These are phyloP conservation scores for Phytopythium sindhum DNA, from an alignment of 352 stramenopile species.

Conservation along the genomic window DNA sequence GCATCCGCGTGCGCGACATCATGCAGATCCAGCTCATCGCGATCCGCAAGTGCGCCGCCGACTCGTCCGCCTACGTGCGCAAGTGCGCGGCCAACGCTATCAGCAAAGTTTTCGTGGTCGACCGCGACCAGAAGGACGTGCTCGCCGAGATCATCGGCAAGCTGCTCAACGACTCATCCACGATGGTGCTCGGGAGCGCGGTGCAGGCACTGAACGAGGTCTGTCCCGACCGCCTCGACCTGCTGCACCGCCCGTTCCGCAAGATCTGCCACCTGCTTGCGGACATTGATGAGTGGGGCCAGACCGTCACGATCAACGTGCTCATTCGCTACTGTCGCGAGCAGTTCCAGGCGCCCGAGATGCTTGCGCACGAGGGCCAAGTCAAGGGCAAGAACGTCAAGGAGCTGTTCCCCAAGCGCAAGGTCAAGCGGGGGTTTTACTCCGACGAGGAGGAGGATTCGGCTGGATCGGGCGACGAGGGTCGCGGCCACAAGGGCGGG, in stretches of 20 bases:
- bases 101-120: slow-evolving; percentile 91
- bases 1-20: slow-evolving; percentile 97
- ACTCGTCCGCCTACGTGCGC: slow-evolving; percentile 95
- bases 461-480: slow-evolving; percentile 65
- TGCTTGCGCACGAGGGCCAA: slow-evolving; percentile 24
- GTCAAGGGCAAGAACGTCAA: slow-evolving; percentile 34
- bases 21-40: slow-evolving; percentile 98
- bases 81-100: slow-evolving; percentile 97
- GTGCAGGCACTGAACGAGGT: slow-evolving; percentile 96
- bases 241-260: slow-evolving; percentile 94
- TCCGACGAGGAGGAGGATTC: slow-evolving; percentile 94
- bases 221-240: slow-evolving; percentile 92
- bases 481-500: slow-evolving; percentile 21
- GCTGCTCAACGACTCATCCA: slow-evolving; percentile 92
- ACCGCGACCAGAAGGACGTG: slow-evolving; percentile 87
- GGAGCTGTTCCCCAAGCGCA: slow-evolving; percentile 58
- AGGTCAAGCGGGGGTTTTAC: slow-evolving; percentile 93
- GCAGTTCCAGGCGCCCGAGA: slow-evolving; percentile 92
- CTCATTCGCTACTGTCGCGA: slow-evolving; percentile 95
- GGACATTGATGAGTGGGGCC: slow-evolving; percentile 99
- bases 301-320: slow-evolving; percentile 94
- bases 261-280: slow-evolving; percentile 98
- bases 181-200: slow-evolving; percentile 96
- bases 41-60: slow-evolving; percentile 89
- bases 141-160: slow-evolving; percentile 93